phyloP scores from a whole-genome alignment of 23 red algal genomes.

The Chondrus crispus region DNA sequence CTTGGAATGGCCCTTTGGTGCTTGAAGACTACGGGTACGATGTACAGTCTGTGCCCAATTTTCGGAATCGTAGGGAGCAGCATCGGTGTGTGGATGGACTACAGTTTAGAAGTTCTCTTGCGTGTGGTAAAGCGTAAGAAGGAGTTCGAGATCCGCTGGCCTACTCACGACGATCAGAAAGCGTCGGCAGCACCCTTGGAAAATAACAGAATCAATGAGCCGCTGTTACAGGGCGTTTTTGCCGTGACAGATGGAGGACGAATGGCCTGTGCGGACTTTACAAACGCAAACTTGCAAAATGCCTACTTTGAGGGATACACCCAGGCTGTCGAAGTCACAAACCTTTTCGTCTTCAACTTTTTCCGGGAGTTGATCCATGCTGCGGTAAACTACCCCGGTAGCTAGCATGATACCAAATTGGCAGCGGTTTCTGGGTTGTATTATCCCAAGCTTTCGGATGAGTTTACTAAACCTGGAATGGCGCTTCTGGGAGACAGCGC shows the following conservation, averaged over 20 bases:
- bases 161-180: not conserved
- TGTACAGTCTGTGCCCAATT: not conserved
- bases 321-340: not conserved
- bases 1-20: not conserved
- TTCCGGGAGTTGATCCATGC: constrained; percentile 1
- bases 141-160: not conserved
- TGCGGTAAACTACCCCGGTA: not conserved
- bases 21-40: not conserved
- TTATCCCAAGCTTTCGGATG: not conserved
- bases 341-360: constrained; percentile 23
- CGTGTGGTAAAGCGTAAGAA: not conserved
- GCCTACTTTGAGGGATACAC: not conserved
- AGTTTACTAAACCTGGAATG: not conserved
- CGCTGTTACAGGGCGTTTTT: not conserved
- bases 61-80: not conserved
- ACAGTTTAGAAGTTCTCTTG: not conserved
- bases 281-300: not conserved
- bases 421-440: not conserved
- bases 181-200: not conserved
- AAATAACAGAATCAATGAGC: not conserved
- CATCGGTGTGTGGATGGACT: not conserved
- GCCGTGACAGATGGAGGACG: constrained; percentile 9
- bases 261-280: not conserved
- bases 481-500: not conserved
- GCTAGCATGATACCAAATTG: not conserved